Conservation (phyloP, 805 yeast species). For the Schwanniomyces polymorphus region DNA sequence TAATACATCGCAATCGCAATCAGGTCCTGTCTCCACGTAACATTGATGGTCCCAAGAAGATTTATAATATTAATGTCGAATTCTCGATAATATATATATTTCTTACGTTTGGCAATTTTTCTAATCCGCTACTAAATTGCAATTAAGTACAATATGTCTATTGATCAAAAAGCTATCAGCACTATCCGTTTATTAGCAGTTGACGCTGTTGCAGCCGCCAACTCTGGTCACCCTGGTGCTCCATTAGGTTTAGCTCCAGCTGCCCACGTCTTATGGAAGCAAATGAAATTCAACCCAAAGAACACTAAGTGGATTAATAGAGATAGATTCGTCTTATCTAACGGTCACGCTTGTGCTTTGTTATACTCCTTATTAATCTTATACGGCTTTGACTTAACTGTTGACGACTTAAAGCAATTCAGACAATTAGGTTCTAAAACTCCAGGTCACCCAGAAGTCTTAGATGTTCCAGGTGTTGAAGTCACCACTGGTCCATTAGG, state of each 20-base stretch:
- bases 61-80: neutral
- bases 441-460: slow-evolving; percentile 95
- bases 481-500: slow-evolving; percentile 99
- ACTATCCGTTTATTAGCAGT: slow-evolving; percentile 89
- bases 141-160: slow-evolving; percentile 10
- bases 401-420: slow-evolving; percentile 87
- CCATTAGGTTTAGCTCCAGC: slow-evolving; percentile 97
- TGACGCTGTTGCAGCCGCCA: slow-evolving; percentile 83
- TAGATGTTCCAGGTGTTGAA: slow-evolving; percentile 86
- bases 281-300: slow-evolving; percentile 84
- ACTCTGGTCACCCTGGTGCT: slow-evolving; percentile 99
- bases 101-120: neutral
- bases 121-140: neutral
- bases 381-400: slow-evolving; percentile 74
- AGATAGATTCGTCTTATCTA: slow-evolving; percentile 91
- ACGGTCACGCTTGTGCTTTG: slow-evolving; percentile 95
- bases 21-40: neutral
- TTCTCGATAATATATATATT: neutral
- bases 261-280: slow-evolving; percentile 83
- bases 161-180: slow-evolving; percentile 75
- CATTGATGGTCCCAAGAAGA: neutral
- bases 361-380: slow-evolving; percentile 83
- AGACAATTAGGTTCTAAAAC: slow-evolving; percentile 89
- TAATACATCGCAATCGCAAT: neutral
- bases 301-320: slow-evolving; percentile 92